Evolutionary conservation across 1,284 basidiomycete species (phyloP).

Genomic region (Cutaneotrichosporon dermatis): DNA sequence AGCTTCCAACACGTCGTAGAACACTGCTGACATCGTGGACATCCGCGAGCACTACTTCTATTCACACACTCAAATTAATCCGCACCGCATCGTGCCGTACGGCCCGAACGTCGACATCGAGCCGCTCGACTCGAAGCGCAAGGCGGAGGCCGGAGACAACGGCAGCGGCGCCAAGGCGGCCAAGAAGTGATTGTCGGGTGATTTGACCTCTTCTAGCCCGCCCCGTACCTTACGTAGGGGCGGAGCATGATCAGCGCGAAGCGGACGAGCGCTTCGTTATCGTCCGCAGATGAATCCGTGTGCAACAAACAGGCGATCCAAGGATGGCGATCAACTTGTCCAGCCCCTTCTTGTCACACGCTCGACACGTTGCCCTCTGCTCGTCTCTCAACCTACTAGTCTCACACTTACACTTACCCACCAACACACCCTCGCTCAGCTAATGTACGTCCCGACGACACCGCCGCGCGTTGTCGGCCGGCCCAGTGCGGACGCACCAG

Average conservation of each 20-base stretch:
- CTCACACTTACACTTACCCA: background rate
- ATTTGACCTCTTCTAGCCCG: no score
- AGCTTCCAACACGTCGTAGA: no score
- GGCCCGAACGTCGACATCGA: constrained; percentile 69
- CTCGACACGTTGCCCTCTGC: no score
- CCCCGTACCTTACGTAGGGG: no score
- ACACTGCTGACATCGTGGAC: constrained; percentile 50
- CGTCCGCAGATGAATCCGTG: background rate
- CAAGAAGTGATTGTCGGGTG: background rate
- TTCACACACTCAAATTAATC: constrained; percentile 61
- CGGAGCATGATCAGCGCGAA: background rate
- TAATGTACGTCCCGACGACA: no score
- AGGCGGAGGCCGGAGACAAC: constrained; percentile 7
- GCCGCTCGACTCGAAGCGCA: constrained; percentile 51
- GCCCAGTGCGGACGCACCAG: constrained; percentile 1
- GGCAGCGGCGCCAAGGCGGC: constrained; percentile 12
- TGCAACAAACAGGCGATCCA: background rate
- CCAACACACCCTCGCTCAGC: background rate
- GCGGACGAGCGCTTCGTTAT: background rate
- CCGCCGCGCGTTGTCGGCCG: background rate
- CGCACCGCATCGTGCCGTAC: constrained; percentile 65
- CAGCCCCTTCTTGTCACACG: no score
- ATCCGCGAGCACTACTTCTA: constrained; percentile 79
- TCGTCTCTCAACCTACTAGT: no score
- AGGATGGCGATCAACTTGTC: no score